phyloP scores from a whole-genome alignment of 2,329 filamentous ascomycete species.

The Thielaviopsis cerberus region DNA sequence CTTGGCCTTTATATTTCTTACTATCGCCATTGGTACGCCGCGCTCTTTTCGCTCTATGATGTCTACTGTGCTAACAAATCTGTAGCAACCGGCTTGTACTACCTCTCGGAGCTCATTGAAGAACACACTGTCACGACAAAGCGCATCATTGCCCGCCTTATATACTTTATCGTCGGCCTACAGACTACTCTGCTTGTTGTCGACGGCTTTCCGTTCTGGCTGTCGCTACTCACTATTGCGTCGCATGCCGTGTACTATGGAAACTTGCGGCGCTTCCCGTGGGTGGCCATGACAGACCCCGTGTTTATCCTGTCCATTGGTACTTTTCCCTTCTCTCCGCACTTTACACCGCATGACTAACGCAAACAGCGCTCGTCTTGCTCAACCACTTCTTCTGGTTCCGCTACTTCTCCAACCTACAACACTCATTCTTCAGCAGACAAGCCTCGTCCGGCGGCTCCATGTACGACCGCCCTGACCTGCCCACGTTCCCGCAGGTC shows the following conservation, averaged over 20 bases:
- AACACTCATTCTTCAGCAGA: slow-evolving; percentile 34
- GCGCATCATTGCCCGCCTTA: slow-evolving; percentile 64
- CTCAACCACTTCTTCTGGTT: slow-evolving; percentile 94
- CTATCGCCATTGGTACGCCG: slow-evolving; percentile 64
- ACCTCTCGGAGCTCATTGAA: slow-evolving; percentile 92
- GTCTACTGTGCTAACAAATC: no score
- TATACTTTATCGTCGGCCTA: slow-evolving; percentile 60
- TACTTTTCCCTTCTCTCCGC: slow-evolving; percentile 24
- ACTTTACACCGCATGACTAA: background rate
- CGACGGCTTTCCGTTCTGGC: slow-evolving; percentile 65
- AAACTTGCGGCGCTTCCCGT: slow-evolving; percentile 57
- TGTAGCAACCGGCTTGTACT: slow-evolving; percentile 91
- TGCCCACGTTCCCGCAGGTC: slow-evolving; percentile 82
- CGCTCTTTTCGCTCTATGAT: no score
- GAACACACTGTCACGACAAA: slow-evolving; percentile 91
- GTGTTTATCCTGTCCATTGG: slow-evolving; percentile 70
- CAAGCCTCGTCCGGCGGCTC: slow-evolving; percentile 23
- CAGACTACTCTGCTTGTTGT: slow-evolving; percentile 60
- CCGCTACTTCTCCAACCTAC: slow-evolving; percentile 59
- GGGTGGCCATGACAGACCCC: slow-evolving; percentile 75
- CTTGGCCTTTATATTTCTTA: slow-evolving; percentile 83
- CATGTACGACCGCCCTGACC: slow-evolving; percentile 41
- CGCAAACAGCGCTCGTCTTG: slow-evolving; percentile 51
- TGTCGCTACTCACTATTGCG: slow-evolving; percentile 56
- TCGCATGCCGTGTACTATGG: slow-evolving; percentile 75